Base-by-base conservation (phyloP, 805 yeast species). In the Wickerhamomyces silvicola region DNA sequence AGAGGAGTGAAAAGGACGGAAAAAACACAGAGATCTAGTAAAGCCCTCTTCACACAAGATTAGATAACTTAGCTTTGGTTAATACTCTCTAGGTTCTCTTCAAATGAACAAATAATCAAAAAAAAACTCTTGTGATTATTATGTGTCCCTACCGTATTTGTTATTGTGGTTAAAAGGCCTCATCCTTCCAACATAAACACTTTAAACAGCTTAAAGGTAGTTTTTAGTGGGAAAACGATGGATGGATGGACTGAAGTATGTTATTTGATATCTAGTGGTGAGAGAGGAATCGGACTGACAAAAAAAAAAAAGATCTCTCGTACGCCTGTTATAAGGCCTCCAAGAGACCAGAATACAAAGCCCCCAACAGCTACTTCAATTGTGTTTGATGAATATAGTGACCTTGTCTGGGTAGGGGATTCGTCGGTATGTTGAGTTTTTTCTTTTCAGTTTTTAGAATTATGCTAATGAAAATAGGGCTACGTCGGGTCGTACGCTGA, bases 351-450 rank as follows among this genome's bases (percentile, higher is more conserved):
- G 14, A 28, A 27, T 11, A 29, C 36, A 4, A 27, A 26, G 2
- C 39, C 38, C 6, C 43, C 42, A n/a, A 21, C 29, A 1, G 44
- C 37, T 10, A 43, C 49, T 10, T 28, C 44, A 24, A 36, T 74
- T 7, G 55, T 57, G 4, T 87, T 87, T 54, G 96, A 88, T 57
- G 68, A 68, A 22, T 59, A 69, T n/a, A 72, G 77, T 37, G 92
- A 88, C 45, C 61, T 92, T 27, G 52, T 88, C 2, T 90, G 97
- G 97, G 67, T 79, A 2, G 95, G 94, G 12, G 92, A 84, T 51
- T 54, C 73, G 22, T 44, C 62, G 2, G 66, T 62, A 23, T 83
- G 88, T 4, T 56, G 65, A 27, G 47, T 68, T 0, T 56, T 64
- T 4, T 60, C 70, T 2, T 66, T 52, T 30, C 15, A 39, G 22